A percentile compares a stretch with the other conserved stretches of the same genome.
phyloP scores from a whole-genome alignment of 2,329 filamentous ascomycete species.

The Grosmannia huntii region DNA sequence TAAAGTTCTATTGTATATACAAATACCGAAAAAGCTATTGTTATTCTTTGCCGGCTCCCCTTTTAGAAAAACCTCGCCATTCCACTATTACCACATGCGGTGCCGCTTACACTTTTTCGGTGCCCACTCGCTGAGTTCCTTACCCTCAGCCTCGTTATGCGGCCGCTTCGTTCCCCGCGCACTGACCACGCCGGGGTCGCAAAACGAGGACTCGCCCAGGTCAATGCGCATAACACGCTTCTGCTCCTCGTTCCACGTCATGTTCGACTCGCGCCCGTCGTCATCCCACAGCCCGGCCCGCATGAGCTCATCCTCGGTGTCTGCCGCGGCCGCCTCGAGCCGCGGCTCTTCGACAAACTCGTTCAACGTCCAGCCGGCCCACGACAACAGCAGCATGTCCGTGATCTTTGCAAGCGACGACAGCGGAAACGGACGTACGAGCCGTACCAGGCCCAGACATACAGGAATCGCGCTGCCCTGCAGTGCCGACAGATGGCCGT shows the following conservation, averaged over 20 bases:
- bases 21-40: too few relatives aligned
- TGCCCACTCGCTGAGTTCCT: too few relatives aligned
- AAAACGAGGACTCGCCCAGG: neutral
- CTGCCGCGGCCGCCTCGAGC: neutral
- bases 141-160: too few relatives aligned
- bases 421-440: conserved; percentile 3
- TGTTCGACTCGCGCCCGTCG: neutral
- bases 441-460: conserved; percentile 7
- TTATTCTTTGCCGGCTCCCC: too few relatives aligned
- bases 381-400: conserved; percentile 10
- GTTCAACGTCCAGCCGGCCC: conserved; percentile 1
- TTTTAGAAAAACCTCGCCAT: too few relatives aligned
- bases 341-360: neutral
- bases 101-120: too few relatives aligned
- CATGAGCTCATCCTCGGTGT: neutral
- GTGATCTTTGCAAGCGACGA: conserved; percentile 1
- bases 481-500: conserved; percentile 2
- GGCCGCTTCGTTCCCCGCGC: too few relatives aligned
- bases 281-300: neutral
- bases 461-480: conserved; percentile 10
- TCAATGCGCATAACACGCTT: neutral
- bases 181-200: neutral
- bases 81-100: too few relatives aligned
- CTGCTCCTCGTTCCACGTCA: neutral
- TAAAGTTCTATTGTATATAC: too few relatives aligned